Base-by-base conservation (phyloP, 164 flowering plant genomes). In the Buxus sempervirens region DNA sequence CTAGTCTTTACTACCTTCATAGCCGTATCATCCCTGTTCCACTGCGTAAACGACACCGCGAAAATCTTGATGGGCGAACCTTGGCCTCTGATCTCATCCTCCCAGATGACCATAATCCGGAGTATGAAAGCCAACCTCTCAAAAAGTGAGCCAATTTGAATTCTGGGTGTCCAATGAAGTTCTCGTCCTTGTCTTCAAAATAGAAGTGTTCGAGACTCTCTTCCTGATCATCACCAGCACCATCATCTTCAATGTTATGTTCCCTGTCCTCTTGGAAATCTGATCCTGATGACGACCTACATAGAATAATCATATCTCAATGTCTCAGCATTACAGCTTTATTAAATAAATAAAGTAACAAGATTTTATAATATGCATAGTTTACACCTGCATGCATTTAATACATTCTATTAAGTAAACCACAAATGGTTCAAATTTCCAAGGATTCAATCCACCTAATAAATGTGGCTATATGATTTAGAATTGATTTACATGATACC, bases 81-180 rank as follows among this genome's bases (percentile, higher is more conserved):
- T 54, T 65, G 58, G 64, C 55, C 54, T 71, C 70, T 20, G 71
- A 53, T 64, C 69, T 60, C 36, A 19, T 69, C 32, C 64, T 77
- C 28, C 64, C 41, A 20, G 24, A 57, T 22, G 60, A 55, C 74
- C 77, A 62, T 24, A 68, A 62, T 10, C 45, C 67, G 32, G 80
- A 54, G 58, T 70, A 42, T 54, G 80, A 72, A 23, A 79, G 71
- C 71, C 73, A 68, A 2, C 79, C 77, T 45, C 64, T 79, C 56
- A 79, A 57, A 56, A 76, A 70, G 53, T 70, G 74, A 61, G 72
- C 62, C 58, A 70, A 60, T 21, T 76, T 72, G 59, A 69, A 72
- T 58, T 60, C 66, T 0, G 73, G 20, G 1, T 63, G 65, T 4
- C 32, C 58, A 41, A 59, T 49, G 36, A 68, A 12, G 26, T 36